These are phyloP conservation scores for Periglandula ipomoeae DNA, from an alignment of 2,329 filamentous ascomycete genomes.

Conservation along the genomic window DNA sequence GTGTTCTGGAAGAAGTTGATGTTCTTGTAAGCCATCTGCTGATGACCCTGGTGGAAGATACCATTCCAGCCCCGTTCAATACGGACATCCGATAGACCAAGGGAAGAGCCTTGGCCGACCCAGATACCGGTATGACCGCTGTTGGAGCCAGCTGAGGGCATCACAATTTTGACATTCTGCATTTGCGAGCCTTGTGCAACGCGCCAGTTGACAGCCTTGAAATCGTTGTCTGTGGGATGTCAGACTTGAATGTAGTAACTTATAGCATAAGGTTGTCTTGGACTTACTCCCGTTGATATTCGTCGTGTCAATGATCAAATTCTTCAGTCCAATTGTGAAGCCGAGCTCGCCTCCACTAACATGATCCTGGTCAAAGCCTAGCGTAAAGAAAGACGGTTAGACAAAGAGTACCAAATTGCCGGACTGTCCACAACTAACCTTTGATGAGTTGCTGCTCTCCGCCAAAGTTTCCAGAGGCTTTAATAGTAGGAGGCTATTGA, in stretches of 20 bases:
- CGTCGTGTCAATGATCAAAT: constrained; percentile 33
- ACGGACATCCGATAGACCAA: constrained; percentile 31
- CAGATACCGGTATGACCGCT: constrained; percentile 31
- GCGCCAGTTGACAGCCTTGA: constrained; percentile 33
- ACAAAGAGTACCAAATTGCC: neutral
- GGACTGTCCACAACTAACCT: constrained; percentile 12
- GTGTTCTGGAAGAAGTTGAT: constrained; percentile 34
- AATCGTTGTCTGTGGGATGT: constrained; percentile 15
- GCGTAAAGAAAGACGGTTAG: neutral
- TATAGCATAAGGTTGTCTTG: neutral
- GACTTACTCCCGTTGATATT: constrained; percentile 21
- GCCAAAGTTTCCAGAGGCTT: constrained; percentile 26
- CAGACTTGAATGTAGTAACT: neutral
- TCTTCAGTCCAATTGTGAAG: constrained; percentile 33
- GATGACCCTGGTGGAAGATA: constrained; percentile 32
- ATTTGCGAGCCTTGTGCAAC: constrained; percentile 34
- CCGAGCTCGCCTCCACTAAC: constrained; percentile 28
- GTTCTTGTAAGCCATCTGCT: constrained; percentile 33
- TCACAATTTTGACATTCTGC: constrained; percentile 33
- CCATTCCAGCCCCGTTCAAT: constrained; percentile 33
- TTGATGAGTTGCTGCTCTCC: constrained; percentile 23
- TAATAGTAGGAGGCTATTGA: constrained; percentile 30
- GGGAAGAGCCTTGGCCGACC: constrained; percentile 30
- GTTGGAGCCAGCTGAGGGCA: constrained; percentile 25
- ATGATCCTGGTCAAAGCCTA: constrained; percentile 21